A percentile compares a stretch with the other conserved stretches of the same genome.
These are phyloP conservation scores for Knufia fluminis DNA, from an alignment of 2,329 filamentous ascomycete species.

Conservation along the genomic window DNA sequence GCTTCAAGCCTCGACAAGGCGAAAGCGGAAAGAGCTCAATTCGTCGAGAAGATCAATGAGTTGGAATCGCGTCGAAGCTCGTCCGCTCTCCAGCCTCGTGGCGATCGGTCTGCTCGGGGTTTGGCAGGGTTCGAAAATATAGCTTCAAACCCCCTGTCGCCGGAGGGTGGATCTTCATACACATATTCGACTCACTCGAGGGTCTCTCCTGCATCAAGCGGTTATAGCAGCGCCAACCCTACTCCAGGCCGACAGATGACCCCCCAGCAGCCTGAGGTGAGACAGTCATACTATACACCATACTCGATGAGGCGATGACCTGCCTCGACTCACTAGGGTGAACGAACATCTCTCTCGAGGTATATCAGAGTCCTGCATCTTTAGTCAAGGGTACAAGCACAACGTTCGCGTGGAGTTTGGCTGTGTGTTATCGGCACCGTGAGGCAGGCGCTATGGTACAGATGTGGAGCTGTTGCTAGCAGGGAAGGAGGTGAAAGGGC, in stretches of 20 bases:
- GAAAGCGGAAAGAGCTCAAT: conserved; percentile 9
- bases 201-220: neutral
- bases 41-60: conserved; percentile 16
- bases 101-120: neutral
- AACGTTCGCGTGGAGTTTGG: no score
- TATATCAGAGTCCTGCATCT: no score
- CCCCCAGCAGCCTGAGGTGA: neutral
- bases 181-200: conserved; percentile 1
- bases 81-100: conserved; percentile 4
- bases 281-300: neutral
- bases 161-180: neutral
- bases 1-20: conserved; percentile 19
- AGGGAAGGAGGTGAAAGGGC: neutral
- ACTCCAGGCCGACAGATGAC: neutral
- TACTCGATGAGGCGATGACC: conserved; percentile 1
- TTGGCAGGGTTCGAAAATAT: neutral
- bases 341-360: no score
- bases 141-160: neutral
- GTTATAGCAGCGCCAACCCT: neutral
- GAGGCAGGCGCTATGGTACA: conserved; percentile 3
- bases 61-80: conserved; percentile 13
- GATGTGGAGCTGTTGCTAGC: neutral
- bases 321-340: no score
- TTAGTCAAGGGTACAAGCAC: no score
- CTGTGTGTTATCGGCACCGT: no score